Base-by-base conservation (phyloP, 768 basidiomycete species). In the Serendipita sp. region DNA sequence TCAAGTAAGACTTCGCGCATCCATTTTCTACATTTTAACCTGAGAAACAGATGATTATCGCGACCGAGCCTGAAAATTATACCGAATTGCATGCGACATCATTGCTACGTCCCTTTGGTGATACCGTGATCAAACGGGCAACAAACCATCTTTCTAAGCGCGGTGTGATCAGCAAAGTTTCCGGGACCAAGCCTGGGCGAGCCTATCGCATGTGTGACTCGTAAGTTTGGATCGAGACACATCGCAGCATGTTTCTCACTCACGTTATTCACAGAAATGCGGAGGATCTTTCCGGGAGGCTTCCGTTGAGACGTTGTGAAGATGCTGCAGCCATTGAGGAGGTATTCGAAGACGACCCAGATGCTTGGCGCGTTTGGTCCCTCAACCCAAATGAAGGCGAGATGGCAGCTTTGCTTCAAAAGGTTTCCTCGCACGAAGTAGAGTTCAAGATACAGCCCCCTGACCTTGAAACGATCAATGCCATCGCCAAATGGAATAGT, bases 351-450 rank as follows among this genome's bases (percentile, higher is more conserved):
- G 76, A 77, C 43, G 72, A 78, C 43, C 78, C 78, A 11, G 74
- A 77, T 3, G 75, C 74, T 1, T 86, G 82, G 79, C 79, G 82
- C 50, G 83, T 86, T 62, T 96, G 93, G 92, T 82, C 88, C 0
- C 70, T 90, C 50, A 74, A 86, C 31, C 82, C 89, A 2, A 81
- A 81, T 2, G 90, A 91, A 66, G 91, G 93, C 5, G 89, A 93
- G 66, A 76, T 83, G 56, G 86, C 88, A 14, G 81, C 84, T 0
- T 72, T 95, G 64, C 74, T 91, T 33, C 81, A 89, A 64, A 75
- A 91, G n/a, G 82, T 85, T n/a, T 93, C 91, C 0, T 84, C 89
- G 63, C 79, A 84, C 64, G 84, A 85, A 75, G 88, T 84, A 24
- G 81, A 86, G 51, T 84, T 93, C 67, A 76, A 76, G 34, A 72